Evolutionary conservation across 345 rosid species (phyloP), one percentile per base, ranked within the genome.

Genomic region (Microthlaspi erraticum): DNA sequence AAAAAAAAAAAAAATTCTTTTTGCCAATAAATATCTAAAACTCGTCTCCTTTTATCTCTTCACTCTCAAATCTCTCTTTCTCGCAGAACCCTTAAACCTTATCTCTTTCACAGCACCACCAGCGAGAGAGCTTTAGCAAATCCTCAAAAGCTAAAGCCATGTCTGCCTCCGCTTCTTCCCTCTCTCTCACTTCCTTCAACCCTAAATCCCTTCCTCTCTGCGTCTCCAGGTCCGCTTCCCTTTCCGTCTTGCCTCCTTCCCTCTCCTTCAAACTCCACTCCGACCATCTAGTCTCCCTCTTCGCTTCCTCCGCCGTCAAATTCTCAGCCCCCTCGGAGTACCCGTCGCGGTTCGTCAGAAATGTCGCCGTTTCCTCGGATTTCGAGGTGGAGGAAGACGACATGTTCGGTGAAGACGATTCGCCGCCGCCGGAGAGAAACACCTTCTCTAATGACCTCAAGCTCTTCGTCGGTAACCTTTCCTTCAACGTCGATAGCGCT

Each of bases 391-490:
- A 94, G 19, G 93, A 91, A 74, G 95, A 78, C 16, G 72, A 81
- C 7, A 55, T 81, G 45, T 76, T 70, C 50, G 54, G 33, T 10
- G 75, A 70, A 11, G 75, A 71, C 10, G 56, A 67, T 41, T 59
- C 78, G 14, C 51, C 71, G 20, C 53, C 84, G 23, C 74, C 84
- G 2, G 83, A 62, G 57, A 84, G 77, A 1, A 82, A 60, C 63
- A 70, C 74, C 6, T 84, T 89, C 84, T 85, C 98, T 8, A 74
- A 83, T 6, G 93, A 91, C 87, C 86, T 88, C 31, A 90, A 89
- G 23, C 80, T 95, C 66, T 95, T 95, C 76, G 99, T 95, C 39
- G 99, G 99, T 63, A 95, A 95, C 73, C 97, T 95, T 38, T 90
- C 99, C 12, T 95, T 95, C 63, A 75, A 31, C 57, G 96, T 87